phyloP scores from a whole-genome alignment of 306 rosid genomes.

The Luffa acutangula region DNA sequence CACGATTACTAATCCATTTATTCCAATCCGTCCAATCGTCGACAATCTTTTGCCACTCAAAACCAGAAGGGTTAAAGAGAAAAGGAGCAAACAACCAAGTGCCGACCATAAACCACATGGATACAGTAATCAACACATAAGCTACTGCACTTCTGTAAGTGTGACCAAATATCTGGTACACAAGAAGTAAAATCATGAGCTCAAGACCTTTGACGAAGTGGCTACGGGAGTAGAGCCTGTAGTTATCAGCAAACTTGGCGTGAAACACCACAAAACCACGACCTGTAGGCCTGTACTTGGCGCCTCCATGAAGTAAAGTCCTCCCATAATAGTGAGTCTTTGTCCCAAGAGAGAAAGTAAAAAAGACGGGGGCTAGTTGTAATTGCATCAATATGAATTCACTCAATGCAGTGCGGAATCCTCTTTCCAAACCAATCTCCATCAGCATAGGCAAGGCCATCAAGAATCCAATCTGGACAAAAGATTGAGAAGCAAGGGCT shows the following conservation, averaged over 20 bases:
- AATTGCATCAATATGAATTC: conserved; percentile 90
- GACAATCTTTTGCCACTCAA: conserved; percentile 98
- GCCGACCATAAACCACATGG: conserved; percentile 98
- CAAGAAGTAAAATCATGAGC: conserved; percentile 76
- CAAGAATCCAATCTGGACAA: conserved; percentile 92
- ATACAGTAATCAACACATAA: conserved; percentile 71
- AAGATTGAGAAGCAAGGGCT: conserved; percentile 92
- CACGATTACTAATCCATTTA: conserved; percentile 89
- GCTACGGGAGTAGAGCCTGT: conserved; percentile 93
- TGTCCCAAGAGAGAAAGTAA: conserved; percentile 93
- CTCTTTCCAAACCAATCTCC: conserved; percentile 97
- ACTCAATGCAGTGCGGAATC: conserved; percentile 92
- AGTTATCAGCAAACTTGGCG: conserved; percentile 98
- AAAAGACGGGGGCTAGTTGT: conserved; percentile 94
- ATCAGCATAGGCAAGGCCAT: conserved; percentile 97
- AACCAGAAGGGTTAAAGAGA: conserved; percentile 95
- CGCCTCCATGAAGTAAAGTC: conserved; percentile 96
- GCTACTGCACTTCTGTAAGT: conserved; percentile 71
- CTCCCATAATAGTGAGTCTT: conserved; percentile 96
- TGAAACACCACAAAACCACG: conserved; percentile 98
- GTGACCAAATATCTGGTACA: conserved; percentile 78
- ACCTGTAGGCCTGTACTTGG: conserved; percentile 90
- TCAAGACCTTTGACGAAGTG: conserved; percentile 97
- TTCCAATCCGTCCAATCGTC: conserved; percentile 99
- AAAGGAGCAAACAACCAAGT: conserved; percentile 99